phyloP scores from a whole-genome alignment of 2,329 filamentous ascomycete species.

The Alternaria triticina region DNA sequence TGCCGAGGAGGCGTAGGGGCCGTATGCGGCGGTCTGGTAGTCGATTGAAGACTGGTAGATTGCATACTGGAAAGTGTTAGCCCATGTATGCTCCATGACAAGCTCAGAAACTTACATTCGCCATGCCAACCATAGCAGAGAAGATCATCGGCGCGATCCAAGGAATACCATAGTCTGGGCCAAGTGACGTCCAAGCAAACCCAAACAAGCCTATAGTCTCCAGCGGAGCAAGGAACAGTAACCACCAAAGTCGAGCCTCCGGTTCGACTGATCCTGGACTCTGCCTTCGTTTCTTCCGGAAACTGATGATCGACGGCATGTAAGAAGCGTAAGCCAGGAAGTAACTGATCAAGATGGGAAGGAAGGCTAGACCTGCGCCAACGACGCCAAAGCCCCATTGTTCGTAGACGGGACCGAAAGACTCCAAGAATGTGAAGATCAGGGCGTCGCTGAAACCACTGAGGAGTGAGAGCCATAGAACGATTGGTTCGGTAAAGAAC shows the following conservation, averaged over 20 bases:
- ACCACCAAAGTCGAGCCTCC: conserved; percentile 69
- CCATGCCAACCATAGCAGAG: conserved; percentile 70
- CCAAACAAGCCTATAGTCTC: conserved; percentile 72
- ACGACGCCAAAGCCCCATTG: conserved; percentile 69
- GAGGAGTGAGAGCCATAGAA: conserved; percentile 71
- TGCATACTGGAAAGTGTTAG: conserved; percentile 53
- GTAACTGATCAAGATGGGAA: conserved; percentile 72
- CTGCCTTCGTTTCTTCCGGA: conserved; percentile 56
- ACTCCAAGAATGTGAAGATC: conserved; percentile 79
- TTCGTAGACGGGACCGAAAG: conserved; percentile 69
- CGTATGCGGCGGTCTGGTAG: conserved; percentile 77
- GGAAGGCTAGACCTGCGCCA: conserved; percentile 65
- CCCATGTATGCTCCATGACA: too few species aligned
- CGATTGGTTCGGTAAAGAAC: conserved; percentile 77
- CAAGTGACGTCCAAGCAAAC: conserved; percentile 72
- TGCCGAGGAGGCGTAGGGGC: conserved; percentile 74
- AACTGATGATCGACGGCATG: conserved; percentile 62
- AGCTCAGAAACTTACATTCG: conserved; percentile 56
- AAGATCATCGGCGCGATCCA: conserved; percentile 75
- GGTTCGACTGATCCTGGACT: conserved; percentile 60
- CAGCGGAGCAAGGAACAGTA: conserved; percentile 67
- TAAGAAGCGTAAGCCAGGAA: conserved; percentile 66
- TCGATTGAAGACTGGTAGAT: conserved; percentile 81
- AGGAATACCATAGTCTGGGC: conserved; percentile 61
- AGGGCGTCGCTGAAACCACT: conserved; percentile 76